Evolutionary conservation across 192 early-diverging fungal genomes (phyloP).

Genomic region (Pilaira anomala): DNA sequence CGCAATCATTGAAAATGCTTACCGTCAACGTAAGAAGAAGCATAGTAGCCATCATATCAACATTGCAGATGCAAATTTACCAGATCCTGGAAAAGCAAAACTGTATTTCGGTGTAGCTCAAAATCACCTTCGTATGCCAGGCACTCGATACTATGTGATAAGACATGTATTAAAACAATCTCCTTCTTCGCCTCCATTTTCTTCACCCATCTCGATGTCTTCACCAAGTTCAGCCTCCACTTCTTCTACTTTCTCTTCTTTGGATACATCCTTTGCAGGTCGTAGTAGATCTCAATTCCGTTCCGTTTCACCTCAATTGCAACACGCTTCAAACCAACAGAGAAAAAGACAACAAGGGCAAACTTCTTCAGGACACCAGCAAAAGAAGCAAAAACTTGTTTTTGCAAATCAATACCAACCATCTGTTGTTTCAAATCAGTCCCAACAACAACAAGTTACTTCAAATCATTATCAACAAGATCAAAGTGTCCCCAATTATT

Average conservation of each 20-base stretch:
- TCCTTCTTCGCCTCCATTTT: background rate
- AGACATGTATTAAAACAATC: background rate
- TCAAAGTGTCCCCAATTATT: too few species aligned
- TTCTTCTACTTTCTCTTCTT: background rate
- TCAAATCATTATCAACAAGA: too few species aligned
- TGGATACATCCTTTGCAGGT: too few species aligned
- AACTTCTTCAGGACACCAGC: too few species aligned
- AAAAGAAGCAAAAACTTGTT: too few species aligned
- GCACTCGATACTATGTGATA: slow-evolving; percentile 34
- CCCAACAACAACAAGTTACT: too few species aligned
- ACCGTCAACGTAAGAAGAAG: slow-evolving; percentile 5
- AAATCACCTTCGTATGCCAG: slow-evolving; percentile 36
- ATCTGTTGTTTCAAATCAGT: too few species aligned
- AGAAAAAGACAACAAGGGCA: too few species aligned
- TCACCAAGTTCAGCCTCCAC: background rate
- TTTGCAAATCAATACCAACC: too few species aligned
- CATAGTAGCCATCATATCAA: slow-evolving; percentile 26
- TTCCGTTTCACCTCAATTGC: too few species aligned
- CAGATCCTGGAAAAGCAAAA: background rate
- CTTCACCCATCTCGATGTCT: background rate
- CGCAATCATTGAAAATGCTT: slow-evolving; percentile 23
- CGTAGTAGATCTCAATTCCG: too few species aligned
- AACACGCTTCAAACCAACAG: too few species aligned
- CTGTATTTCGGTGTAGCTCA: slow-evolving; percentile 34
- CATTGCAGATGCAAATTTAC: slow-evolving; percentile 28